A percentile compares a stretch with the other conserved stretches of the same genome.
phyloP scores from a whole-genome alignment of 805 yeast genomes.

The Saccharomycopsis babjevae region DNA sequence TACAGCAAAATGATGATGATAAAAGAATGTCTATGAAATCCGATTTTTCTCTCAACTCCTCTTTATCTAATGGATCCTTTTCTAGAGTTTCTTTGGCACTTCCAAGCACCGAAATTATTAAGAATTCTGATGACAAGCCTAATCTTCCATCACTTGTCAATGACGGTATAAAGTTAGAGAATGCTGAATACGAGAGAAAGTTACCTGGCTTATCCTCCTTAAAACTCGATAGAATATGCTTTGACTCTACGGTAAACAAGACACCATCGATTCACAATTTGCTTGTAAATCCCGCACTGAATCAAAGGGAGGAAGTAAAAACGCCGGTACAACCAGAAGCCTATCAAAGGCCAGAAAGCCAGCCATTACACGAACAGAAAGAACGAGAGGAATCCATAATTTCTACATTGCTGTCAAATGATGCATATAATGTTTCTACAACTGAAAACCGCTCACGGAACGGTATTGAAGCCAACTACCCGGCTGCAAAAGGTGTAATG shows the following conservation, averaged over 20 bases:
- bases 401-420: too few species aligned
- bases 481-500: neutral
- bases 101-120: neutral
- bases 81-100: conserved; percentile 5
- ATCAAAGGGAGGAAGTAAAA: neutral
- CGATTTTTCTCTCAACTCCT: conserved; percentile 8
- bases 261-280: neutral
- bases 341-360: too few species aligned
- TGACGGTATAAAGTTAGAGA: neutral
- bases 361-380: too few species aligned
- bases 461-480: too few species aligned
- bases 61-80: conserved; percentile 3
- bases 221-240: neutral
- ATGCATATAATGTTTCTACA: too few species aligned
- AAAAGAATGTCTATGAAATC: conserved; percentile 12
- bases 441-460: too few species aligned
- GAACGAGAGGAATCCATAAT: too few species aligned
- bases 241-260: neutral
- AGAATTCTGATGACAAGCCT: neutral
- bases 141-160: neutral
- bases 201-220: neutral
- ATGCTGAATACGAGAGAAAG: neutral
- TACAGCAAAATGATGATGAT: conserved; percentile 7
- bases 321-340: too few species aligned
- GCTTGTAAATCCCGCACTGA: neutral